Percentiles rank a stretch among this genome's conserved stretches.
Conservation (phyloP, 768 basidiomycete species). For the Leccinum broughii region DNA sequence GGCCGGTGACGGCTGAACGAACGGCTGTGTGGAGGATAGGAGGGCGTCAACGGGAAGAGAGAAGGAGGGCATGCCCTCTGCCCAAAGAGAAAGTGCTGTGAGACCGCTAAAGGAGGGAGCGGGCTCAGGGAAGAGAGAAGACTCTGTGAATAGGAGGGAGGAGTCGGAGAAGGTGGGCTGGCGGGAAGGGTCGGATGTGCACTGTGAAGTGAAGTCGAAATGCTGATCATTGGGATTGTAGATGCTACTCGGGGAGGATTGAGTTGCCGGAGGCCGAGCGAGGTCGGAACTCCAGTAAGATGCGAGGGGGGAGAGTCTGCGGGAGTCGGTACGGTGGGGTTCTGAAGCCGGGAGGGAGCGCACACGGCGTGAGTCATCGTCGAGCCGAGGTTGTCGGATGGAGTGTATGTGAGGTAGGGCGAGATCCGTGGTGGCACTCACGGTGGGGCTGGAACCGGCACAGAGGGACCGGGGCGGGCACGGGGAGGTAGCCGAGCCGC, state of each 20-base stretch:
- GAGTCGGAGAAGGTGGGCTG: constrained; percentile 30
- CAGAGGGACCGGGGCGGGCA: constrained; percentile 28
- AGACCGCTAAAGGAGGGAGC: constrained; percentile 38
- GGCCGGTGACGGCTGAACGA: constrained; percentile 38
- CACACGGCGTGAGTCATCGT: constrained; percentile 32
- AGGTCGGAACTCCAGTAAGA: constrained; percentile 31
- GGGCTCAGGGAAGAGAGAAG: constrained; percentile 31
- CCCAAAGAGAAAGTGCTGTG: constrained; percentile 49
- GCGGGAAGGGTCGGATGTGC: constrained; percentile 26
- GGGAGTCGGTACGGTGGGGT: constrained; percentile 27
- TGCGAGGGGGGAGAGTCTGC: constrained; percentile 35
- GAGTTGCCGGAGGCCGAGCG: constrained; percentile 27
- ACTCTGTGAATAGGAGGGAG: constrained; percentile 28
- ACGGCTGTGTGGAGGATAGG: constrained; percentile 38
- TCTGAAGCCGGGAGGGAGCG: constrained; percentile 35
- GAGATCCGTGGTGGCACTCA: constrained; percentile 27
- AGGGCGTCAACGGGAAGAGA: constrained; percentile 59
- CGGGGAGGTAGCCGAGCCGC: constrained; percentile 29
- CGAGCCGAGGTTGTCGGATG: constrained; percentile 22
- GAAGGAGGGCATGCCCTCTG: constrained; percentile 69
- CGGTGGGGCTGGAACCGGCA: constrained; percentile 25
- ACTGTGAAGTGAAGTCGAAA: constrained; percentile 20
- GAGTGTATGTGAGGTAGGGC: constrained; percentile 23
- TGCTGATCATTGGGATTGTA: constrained; percentile 27
- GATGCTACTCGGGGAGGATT: constrained; percentile 25